A percentile compares a stretch with the other conserved stretches of the same genome.
These are phyloP conservation scores for Cinnamomum micranthum DNA, from an alignment of 164 flowering plant species.

Conservation along the genomic window DNA sequence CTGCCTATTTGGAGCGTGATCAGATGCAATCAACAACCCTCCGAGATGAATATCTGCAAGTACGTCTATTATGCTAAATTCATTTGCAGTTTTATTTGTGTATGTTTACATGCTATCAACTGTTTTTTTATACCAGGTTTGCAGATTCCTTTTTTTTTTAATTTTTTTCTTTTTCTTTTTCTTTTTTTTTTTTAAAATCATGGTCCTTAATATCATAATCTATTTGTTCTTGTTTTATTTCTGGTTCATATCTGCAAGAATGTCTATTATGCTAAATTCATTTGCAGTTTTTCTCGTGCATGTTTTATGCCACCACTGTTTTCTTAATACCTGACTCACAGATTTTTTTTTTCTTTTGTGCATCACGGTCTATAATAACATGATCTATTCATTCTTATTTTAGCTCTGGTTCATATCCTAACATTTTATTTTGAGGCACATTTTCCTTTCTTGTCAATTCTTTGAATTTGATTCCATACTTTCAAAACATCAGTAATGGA, in stretches of 20 bases:
- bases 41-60: slow-evolving; percentile 88
- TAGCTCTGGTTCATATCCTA: background rate
- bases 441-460: background rate
- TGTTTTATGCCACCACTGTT: background rate
- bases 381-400: background rate
- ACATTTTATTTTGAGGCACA: background rate
- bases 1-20: slow-evolving; percentile 94
- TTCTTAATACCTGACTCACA: background rate
- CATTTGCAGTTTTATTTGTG: background rate
- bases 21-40: slow-evolving; percentile 84
- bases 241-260: slow-evolving; percentile 58
- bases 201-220: background rate
- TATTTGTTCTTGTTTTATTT: background rate
- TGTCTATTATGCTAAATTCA: slow-evolving; percentile 6
- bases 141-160: background rate
- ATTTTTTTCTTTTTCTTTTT: background rate
- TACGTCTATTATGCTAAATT: slow-evolving; percentile 18
- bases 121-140: background rate
- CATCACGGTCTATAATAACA: background rate
- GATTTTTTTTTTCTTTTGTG: background rate
- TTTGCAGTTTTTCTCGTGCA: background rate
- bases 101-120: background rate
- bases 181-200: background rate
- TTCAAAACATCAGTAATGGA: background rate
- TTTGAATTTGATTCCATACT: background rate